phyloP scores from a whole-genome alignment of 1,284 basidiomycete genomes.

The Ustilago hordei region DNA sequence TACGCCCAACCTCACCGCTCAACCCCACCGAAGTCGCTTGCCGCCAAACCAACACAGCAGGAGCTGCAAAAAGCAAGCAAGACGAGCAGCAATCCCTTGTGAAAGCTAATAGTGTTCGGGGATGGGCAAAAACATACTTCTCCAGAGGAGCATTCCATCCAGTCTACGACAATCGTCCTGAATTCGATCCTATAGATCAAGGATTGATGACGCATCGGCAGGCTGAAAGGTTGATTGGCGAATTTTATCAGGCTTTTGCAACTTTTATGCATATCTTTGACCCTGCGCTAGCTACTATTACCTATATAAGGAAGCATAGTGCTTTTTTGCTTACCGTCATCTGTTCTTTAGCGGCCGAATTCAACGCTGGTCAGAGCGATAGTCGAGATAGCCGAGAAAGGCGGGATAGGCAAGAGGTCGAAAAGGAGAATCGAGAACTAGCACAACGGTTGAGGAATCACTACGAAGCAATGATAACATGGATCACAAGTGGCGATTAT shows the following conservation, averaged over 20 bases:
- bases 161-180: slow-evolving; percentile 42
- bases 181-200: slow-evolving; percentile 46
- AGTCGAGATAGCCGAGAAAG: neutral
- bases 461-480: slow-evolving; percentile 34
- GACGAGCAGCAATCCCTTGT: neutral
- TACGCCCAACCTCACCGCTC: neutral
- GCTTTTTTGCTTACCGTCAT: slow-evolving; percentile 50
- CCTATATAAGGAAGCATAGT: slow-evolving; percentile 50
- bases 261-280: slow-evolving; percentile 56
- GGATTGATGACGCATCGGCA: slow-evolving; percentile 28
- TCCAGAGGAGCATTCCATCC: slow-evolving; percentile 52
- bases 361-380: slow-evolving; percentile 2
- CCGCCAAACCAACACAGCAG: neutral
- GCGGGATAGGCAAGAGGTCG: neutral
- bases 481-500: slow-evolving; percentile 39
- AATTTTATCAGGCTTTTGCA: slow-evolving; percentile 36
- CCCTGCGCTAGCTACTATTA: slow-evolving; percentile 39
- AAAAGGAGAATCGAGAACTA: slow-evolving; percentile 17
- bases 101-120: neutral
- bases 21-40: neutral
- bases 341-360: slow-evolving; percentile 38
- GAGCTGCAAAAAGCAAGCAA: too few species aligned
- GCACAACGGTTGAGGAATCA: slow-evolving; percentile 16
- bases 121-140: slow-evolving; percentile 50
- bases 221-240: slow-evolving; percentile 25